These are phyloP conservation scores for Trapa bicornis DNA, from an alignment of 345 rosid species.

Conservation along the genomic window DNA sequence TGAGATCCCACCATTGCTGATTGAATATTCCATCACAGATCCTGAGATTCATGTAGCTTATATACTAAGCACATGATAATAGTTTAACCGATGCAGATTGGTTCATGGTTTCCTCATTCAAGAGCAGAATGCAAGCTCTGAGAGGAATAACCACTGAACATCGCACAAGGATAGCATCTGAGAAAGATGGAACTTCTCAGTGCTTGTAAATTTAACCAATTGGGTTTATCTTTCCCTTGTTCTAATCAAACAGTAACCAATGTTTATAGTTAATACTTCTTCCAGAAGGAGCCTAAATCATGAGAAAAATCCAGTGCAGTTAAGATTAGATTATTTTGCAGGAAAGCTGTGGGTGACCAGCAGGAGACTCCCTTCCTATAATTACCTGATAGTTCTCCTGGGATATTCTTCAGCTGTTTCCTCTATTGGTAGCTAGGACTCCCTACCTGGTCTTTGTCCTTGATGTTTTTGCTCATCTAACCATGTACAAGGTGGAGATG, in stretches of 20 bases:
- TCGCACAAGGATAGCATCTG: too few relatives aligned
- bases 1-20: too few relatives aligned
- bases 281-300: background rate
- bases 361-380: background rate
- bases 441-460: background rate
- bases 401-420: background rate
- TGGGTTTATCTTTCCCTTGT: background rate
- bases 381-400: background rate
- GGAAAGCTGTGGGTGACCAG: background rate
- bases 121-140: too few relatives aligned
- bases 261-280: background rate
- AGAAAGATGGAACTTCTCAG: background rate
- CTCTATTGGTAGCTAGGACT: background rate
- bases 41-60: too few relatives aligned
- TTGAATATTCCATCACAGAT: too few relatives aligned
- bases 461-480: background rate
- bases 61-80: too few relatives aligned
- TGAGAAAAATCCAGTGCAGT: background rate
- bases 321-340: background rate
- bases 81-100: too few relatives aligned
- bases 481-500: background rate
- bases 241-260: background rate
- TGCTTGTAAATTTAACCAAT: background rate
- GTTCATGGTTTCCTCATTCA: too few relatives aligned
- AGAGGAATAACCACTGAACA: too few relatives aligned